Evolutionary conservation across 495 filamentous ascomycete genomes (phyloP), one percentile per base, ranked within the genome.

Genomic region (Penicillium dipodomyicola): DNA sequence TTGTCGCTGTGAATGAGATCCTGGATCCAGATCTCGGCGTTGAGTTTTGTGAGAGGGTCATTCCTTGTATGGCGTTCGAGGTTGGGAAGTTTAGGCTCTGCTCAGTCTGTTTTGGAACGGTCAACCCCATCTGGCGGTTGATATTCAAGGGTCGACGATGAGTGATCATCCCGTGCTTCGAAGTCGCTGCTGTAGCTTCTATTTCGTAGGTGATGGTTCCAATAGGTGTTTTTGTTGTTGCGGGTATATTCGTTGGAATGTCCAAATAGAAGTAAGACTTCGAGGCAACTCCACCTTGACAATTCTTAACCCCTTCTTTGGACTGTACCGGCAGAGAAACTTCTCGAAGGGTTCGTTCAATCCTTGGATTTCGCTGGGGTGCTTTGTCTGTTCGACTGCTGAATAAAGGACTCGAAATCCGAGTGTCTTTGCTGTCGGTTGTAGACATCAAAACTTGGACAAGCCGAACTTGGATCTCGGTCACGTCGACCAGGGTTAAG

Each of bases 1-100:
- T n/a, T 12, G 11, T 40, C 29, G 49, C 49, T 3, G 15, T 40
- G n/a, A 51, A 51, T 20, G 49, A 51, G n/a, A 51, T 17, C 12
- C 8, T 40, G 12, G 23, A 23, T 12, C 22, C 49, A 35, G 49
- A 51, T 10, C 20, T 40, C n/a, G 20, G 35, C 27, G 32, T 40
- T 2, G 33, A 5, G 8, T 41, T n/a, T 29, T 51, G 49, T 27
- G 20, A 17, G 2, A 51, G 35, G 2, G 11, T 51, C 22, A 51
- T 46, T 29, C 43, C 43, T n/a, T 17, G 15, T 8, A 46, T 46
- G 23, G 15, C 23, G 14, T 46, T 46, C 27, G 45, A 47, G 1
- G 0, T 5, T n/a, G n/a, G 27, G 15, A 47, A 47, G 14, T 10
- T 10, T 9, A 46, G 23, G 23, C 1, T 23, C 17, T 46, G 43